These are phyloP conservation scores for Sporisorium iseilematis-ciliati DNA, from an alignment of 1,284 basidiomycete species.

Conservation along the genomic window DNA sequence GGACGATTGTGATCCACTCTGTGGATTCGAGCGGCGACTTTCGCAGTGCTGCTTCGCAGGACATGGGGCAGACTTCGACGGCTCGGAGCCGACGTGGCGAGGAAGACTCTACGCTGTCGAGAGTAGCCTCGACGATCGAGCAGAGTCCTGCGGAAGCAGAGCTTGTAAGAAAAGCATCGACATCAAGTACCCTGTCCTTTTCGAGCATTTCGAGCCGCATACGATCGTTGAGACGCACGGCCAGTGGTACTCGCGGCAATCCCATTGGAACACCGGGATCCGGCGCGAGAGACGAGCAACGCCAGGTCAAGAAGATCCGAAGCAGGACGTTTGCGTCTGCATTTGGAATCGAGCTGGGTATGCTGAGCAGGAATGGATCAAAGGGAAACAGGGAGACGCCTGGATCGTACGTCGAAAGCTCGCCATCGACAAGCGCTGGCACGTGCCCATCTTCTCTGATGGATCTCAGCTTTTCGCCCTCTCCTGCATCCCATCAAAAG, in stretches of 20 bases:
- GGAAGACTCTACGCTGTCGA: not conserved
- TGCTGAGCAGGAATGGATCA: constrained; percentile 15
- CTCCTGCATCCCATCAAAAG: constrained; percentile 3
- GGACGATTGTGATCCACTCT: constrained; percentile 19
- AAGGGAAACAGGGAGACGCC: not conserved
- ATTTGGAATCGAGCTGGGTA: constrained; percentile 37
- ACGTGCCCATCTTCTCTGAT: constrained; percentile 20
- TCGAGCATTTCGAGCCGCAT: constrained; percentile 25
- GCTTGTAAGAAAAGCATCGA: constrained; percentile 15
- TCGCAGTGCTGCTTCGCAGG: constrained; percentile 10
- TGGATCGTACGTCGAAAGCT: constrained; percentile 19
- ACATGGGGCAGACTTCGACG: not conserved
- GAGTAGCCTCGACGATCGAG: not conserved
- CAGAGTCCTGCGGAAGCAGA: not conserved
- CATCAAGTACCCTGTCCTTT: constrained; percentile 25
- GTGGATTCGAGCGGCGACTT: constrained; percentile 16
- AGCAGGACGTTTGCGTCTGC: constrained; percentile 42
- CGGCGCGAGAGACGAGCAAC: not conserved
- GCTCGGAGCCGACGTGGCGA: not conserved
- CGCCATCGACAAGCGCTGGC: constrained; percentile 26
- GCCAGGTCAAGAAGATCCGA: constrained; percentile 24
- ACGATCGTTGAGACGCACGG: constrained; percentile 12
- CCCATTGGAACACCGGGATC: constrained; percentile 8
- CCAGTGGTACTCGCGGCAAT: not conserved
- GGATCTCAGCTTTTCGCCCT: constrained; percentile 29